Conservation (phyloP, 805 yeast genomes). For the Starmerella sp. region DNA sequence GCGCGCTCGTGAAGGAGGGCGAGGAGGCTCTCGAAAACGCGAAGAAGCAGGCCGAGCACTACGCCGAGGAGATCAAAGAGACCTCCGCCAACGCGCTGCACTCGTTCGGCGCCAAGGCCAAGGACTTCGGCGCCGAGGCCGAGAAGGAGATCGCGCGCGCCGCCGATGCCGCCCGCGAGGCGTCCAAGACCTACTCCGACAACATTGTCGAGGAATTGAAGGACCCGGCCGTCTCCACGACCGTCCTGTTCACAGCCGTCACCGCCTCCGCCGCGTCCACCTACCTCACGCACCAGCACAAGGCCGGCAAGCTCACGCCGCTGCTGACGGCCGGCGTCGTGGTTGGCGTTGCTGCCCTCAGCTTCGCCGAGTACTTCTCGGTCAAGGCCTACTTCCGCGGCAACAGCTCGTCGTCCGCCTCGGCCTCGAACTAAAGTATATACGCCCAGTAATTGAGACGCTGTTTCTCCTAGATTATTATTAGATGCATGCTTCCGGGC, state of each 20-base stretch:
- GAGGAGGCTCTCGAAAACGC: slow-evolving; percentile 9
- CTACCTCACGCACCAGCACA: slow-evolving; percentile 25
- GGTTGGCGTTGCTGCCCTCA: slow-evolving; percentile 23
- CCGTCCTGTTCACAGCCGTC: slow-evolving; percentile 23
- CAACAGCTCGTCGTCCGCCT: slow-evolving; percentile 8
- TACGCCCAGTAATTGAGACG: no score
- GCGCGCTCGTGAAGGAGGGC: background rate
- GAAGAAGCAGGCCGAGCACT: slow-evolving; percentile 6
- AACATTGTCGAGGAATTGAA: slow-evolving; percentile 22
- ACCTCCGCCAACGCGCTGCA: slow-evolving; percentile 18
- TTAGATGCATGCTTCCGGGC: no score
- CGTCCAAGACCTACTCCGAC: slow-evolving; percentile 18
- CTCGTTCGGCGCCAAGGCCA: slow-evolving; percentile 20
- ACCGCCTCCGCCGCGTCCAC: slow-evolving; percentile 26
- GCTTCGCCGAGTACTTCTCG: slow-evolving; percentile 25
- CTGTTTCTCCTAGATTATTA: no score
- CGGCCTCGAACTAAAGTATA: background rate
- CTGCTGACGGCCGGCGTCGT: slow-evolving; percentile 22
- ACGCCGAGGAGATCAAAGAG: slow-evolving; percentile 12
- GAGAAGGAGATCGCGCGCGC: slow-evolving; percentile 15
- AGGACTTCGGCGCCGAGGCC: slow-evolving; percentile 12
- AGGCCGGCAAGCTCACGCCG: slow-evolving; percentile 21
- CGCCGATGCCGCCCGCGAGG: slow-evolving; percentile 12
- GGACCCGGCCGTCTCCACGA: slow-evolving; percentile 25
- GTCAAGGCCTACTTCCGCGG: slow-evolving; percentile 25